phyloP scores from a whole-genome alignment of 1,284 basidiomycete genomes.

The Irpex lacteus region DNA sequence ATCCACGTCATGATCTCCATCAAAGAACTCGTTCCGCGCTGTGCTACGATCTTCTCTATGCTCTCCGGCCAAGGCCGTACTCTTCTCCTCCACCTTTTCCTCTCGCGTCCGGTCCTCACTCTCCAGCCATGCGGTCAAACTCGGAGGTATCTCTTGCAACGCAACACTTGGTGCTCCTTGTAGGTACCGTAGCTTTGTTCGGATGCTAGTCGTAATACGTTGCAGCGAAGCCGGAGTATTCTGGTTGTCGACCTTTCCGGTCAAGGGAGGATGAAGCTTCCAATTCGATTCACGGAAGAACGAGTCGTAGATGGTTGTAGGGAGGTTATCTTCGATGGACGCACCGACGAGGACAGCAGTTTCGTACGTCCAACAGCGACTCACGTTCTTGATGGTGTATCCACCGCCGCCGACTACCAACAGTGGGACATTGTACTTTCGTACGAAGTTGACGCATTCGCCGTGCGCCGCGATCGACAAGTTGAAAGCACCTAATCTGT shows the following conservation, averaged over 20 bases:
- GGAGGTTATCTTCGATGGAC: conserved; percentile 82
- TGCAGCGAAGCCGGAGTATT: conserved; percentile 85
- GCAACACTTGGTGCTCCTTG: conserved; percentile 95
- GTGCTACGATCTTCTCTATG: conserved; percentile 47
- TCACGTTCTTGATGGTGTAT: conserved; percentile 94
- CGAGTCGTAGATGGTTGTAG: conserved; percentile 86
- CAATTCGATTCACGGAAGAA: conserved; percentile 92
- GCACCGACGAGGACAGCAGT: conserved; percentile 91
- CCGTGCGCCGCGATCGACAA: conserved; percentile 98
- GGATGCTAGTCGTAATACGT: conserved; percentile 80
- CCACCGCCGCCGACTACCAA: conserved; percentile 94
- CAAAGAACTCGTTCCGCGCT: conserved; percentile 68
- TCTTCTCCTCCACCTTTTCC: conserved; percentile 68
- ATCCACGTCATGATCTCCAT: conserved; percentile 70
- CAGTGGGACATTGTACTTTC: conserved; percentile 87
- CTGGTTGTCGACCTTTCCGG: conserved; percentile 89
- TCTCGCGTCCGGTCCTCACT: conserved; percentile 73
- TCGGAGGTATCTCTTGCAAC: conserved; percentile 96
- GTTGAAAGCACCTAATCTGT: conserved; percentile 96
- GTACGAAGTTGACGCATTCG: conserved; percentile 96
- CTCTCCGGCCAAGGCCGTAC: conserved; percentile 59
- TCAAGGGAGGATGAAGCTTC: conserved; percentile 91
- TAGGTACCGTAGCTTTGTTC: conserved; percentile 91
- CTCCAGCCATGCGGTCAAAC: conserved; percentile 77
- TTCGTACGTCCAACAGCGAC: conserved; percentile 99